phyloP scores from a whole-genome alignment of 129 eudicot genomes.

The Flaveria robusta region DNA sequence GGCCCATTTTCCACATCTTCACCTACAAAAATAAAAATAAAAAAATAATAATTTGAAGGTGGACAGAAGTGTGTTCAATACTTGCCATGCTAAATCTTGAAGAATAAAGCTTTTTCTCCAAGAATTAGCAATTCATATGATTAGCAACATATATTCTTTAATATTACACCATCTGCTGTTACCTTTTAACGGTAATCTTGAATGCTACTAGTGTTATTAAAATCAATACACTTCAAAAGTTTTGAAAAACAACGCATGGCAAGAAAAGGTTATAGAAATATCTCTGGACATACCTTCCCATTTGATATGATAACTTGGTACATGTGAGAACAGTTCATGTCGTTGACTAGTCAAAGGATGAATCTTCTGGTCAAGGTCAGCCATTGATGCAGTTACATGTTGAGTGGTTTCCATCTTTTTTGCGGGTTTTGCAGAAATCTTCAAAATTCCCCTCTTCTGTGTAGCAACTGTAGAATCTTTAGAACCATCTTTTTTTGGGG shows the following conservation, averaged over 20 bases:
- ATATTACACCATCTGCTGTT: neutral
- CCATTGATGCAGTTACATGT: constrained; percentile 21
- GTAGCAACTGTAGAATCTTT: constrained; percentile 27
- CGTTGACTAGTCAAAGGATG: constrained; percentile 25
- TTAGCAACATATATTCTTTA: neutral
- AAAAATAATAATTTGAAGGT: neutral
- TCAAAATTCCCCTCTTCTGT: constrained; percentile 20
- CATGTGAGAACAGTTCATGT: constrained; percentile 18
- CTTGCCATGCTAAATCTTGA: neutral
- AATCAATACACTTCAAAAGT: neutral
- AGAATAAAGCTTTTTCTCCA: neutral
- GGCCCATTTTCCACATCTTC: constrained; percentile 24
- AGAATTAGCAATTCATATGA: neutral
- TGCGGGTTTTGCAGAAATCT: constrained; percentile 12
- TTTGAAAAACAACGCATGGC: neutral
- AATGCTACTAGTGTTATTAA: constrained; percentile 1
- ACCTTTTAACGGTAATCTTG: neutral
- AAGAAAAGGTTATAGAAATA: constrained; percentile 3
- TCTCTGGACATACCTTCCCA: constrained; percentile 47
- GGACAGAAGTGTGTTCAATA: neutral
- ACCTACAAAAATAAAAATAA: constrained; percentile 31
- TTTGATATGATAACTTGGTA: constrained; percentile 44
- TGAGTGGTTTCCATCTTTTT: constrained; percentile 20
- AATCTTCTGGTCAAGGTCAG: constrained; percentile 23
- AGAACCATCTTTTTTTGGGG: constrained; percentile 9